These are phyloP conservation scores for Exophiala xenobiotica DNA, from an alignment of 2,329 filamentous ascomycete genomes.

Conservation along the genomic window DNA sequence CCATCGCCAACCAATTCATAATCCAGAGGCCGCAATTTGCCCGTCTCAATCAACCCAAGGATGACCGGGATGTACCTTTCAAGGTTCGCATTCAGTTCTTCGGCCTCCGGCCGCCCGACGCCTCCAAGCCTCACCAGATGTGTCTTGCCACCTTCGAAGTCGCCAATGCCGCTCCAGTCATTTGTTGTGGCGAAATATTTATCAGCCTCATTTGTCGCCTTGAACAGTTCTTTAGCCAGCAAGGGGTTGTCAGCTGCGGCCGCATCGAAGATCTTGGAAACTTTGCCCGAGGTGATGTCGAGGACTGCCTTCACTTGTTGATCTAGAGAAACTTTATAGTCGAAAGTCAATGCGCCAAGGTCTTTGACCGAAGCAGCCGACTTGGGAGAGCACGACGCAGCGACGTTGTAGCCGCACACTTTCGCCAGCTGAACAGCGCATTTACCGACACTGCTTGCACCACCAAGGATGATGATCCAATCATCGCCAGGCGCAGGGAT, in stretches of 20 bases:
- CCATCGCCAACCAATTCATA: conserved; percentile 31
- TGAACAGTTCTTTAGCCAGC: conserved; percentile 32
- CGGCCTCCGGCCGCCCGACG: conserved; percentile 28
- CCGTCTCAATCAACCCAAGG: conserved; percentile 26
- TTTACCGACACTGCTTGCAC: conserved; percentile 36
- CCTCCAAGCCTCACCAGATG: conserved; percentile 20
- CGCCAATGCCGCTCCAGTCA: conserved; percentile 26
- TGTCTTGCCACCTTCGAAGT: conserved; percentile 31
- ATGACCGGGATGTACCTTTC: conserved; percentile 29
- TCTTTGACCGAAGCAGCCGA: conserved; percentile 33
- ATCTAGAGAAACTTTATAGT: conserved; percentile 34
- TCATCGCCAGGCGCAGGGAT: conserved; percentile 26
- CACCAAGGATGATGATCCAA: conserved; percentile 38
- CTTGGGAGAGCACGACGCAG: conserved; percentile 35
- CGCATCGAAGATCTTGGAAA: conserved; percentile 35
- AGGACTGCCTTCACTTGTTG: conserved; percentile 34
- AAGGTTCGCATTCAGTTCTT: conserved; percentile 27
- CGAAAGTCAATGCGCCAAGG: conserved; percentile 34
- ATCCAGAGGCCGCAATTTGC: conserved; percentile 22
- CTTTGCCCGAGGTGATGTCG: conserved; percentile 31
- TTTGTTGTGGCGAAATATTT: conserved; percentile 33
- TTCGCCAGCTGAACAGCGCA: conserved; percentile 35
- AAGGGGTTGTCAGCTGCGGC: conserved; percentile 33
- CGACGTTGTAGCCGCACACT: conserved; percentile 35
- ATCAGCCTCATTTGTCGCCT: conserved; percentile 21